Evolutionary conservation across 441 rosid species (phyloP), one percentile per base, ranked within the genome.

Genomic region (Euphorbia neoarborescens): DNA sequence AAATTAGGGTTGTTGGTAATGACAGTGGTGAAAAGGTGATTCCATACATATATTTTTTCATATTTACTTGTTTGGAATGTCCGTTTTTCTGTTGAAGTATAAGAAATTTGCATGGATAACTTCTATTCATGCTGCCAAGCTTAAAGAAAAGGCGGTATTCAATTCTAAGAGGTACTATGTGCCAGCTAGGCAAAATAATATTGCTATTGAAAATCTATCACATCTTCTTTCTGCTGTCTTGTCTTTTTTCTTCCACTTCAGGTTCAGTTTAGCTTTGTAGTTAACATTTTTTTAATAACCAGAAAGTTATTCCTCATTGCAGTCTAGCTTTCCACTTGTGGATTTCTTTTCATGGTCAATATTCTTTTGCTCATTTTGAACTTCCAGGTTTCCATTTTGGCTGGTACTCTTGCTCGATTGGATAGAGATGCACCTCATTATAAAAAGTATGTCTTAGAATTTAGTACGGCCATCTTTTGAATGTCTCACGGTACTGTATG

Each of bases 21-120:
- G 99, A 95, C 72, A 92, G 99, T 53, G 96, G 97, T 72, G 99
- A 95, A 81, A 95, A 95, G 96, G 98, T 94, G 87, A 74, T 64
- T 51, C 68, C 66, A 58, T 34, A 22, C 48, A 32, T 35, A 32
- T 12, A 19, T 11, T 9, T 17, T 6, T 46, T 56, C 61, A 10
- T 25, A 56, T 56, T 25, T 56, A 56, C 27, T 25, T 44, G 20
- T n/a, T 50, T 50, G 44, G 15, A 8, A 3, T 48, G 10, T 20
- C 59, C 53, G 4, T 27, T 42, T 46, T 6, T 8, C 37, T 12
- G 6, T 30, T 32, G 63, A 28, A 9, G 35, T 24, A 25, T 28
- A 28, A 46, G 38, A 20, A 2, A 66, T 66, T 34, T 48, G 58
- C 25, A 9, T 48, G n/a, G 20, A 27, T 54, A 46, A 14, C 60